Conservation (phyloP, 129 eudicot genomes). For the Apium graveolens region DNA sequence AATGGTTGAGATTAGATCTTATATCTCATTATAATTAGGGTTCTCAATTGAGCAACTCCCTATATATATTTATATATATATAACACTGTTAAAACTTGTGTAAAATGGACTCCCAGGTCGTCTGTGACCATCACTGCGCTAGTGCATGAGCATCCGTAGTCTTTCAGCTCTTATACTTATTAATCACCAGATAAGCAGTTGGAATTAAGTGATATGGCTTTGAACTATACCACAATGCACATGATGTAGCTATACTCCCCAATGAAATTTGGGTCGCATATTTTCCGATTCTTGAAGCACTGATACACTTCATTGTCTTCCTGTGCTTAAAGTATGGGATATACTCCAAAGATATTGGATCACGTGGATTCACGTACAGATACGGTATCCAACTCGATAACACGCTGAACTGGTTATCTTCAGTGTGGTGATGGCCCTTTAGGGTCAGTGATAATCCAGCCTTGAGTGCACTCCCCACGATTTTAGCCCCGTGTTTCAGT, state of each 20-base stretch:
- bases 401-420: constrained; percentile 12
- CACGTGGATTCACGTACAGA: constrained; percentile 48
- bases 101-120: no score
- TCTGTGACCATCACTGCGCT: not conserved
- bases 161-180: no score
- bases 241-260: not conserved
- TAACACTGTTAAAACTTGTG: no score
- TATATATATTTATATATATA: no score
- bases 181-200: constrained; percentile 6
- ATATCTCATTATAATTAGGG: no score
- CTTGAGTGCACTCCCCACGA: constrained; percentile 27
- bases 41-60: no score
- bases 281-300: constrained; percentile 9
- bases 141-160: not conserved
- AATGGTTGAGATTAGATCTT: no score
- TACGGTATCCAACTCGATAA: constrained; percentile 54
- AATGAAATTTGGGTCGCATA: constrained; percentile 11
- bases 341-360: constrained; percentile 56
- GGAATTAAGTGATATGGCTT: constrained; percentile 1
- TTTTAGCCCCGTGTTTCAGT: constrained; percentile 46
- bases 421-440: constrained; percentile 7
- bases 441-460: constrained; percentile 35
- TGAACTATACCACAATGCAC: not conserved
- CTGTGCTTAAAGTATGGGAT: constrained; percentile 54
- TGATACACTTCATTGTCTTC: constrained; percentile 18